Conservation (phyloP, 2,329 filamentous ascomycete species). For the Neodidymelliopsis sp. region DNA sequence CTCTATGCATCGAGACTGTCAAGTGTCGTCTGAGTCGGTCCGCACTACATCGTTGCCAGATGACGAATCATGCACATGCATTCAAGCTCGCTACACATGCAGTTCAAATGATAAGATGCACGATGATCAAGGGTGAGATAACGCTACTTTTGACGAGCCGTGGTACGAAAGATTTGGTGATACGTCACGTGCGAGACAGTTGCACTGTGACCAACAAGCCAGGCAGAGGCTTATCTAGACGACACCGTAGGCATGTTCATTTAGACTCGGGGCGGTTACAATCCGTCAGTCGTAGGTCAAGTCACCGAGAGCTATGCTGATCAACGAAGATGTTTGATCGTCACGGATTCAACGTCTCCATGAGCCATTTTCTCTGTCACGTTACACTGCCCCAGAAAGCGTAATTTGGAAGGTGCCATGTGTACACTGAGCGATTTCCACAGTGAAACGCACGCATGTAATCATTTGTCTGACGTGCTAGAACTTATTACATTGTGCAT, state of each 20-base stretch:
- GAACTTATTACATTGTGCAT: too few species aligned
- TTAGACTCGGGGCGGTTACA: too few species aligned
- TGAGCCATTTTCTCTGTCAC: conserved; percentile 1
- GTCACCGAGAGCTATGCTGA: not conserved
- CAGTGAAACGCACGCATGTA: too few species aligned
- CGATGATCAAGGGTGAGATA: not conserved
- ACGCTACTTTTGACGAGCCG: not conserved
- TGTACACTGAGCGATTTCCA: too few species aligned
- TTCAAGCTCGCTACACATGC: conserved; percentile 12
- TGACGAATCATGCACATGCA: conserved; percentile 10
- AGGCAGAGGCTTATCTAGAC: conserved; percentile 1
- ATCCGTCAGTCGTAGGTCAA: too few species aligned
- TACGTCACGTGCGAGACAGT: conserved; percentile 6
- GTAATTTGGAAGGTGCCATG: too few species aligned
- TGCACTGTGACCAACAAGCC: not conserved
- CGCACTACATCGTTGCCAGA: not conserved
- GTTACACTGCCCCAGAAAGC: conserved; percentile 9
- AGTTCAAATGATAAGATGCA: not conserved
- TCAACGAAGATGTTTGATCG: not conserved
- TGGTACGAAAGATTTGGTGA: not conserved
- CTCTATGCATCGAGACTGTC: conserved; percentile 6
- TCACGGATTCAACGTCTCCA: not conserved
- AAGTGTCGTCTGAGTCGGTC: conserved; percentile 15
- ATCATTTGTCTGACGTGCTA: too few species aligned
- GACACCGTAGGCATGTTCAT: not conserved